Evolutionary conservation across 306 rosid species (phyloP).

Genomic region (Prunus davidiana): DNA sequence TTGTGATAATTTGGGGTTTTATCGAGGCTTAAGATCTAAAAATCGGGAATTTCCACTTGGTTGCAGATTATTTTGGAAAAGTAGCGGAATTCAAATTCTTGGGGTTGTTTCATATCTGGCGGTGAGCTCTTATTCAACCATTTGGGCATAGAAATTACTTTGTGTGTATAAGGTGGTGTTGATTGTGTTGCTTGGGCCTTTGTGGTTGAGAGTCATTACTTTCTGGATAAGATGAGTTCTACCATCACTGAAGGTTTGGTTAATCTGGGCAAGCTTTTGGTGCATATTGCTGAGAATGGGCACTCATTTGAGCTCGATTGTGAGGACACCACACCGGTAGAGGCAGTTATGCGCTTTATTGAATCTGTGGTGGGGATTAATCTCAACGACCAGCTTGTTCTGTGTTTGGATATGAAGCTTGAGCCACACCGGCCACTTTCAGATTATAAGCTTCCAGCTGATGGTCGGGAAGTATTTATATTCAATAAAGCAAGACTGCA

Average conservation of each 20-base stretch:
- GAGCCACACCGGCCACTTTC: constrained; percentile 69
- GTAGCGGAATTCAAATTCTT: constrained; percentile 23
- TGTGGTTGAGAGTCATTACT: constrained; percentile 27
- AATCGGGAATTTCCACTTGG: background rate
- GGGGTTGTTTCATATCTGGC: constrained; percentile 26
- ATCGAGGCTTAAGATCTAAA: constrained; percentile 17
- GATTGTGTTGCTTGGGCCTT: constrained; percentile 22
- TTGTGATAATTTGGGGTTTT: constrained; percentile 22
- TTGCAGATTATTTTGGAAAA: constrained; percentile 1
- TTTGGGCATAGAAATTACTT: constrained; percentile 1
- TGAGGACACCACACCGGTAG: constrained; percentile 63
- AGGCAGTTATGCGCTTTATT: constrained; percentile 63
- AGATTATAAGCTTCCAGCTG: constrained; percentile 81
- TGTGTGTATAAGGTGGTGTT: constrained; percentile 10
- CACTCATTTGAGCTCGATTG: constrained; percentile 71
- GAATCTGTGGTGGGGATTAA: constrained; percentile 52
- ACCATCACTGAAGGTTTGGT: constrained; percentile 42
- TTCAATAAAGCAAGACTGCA: constrained; percentile 81
- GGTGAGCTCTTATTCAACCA: constrained; percentile 21
- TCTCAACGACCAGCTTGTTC: constrained; percentile 75
- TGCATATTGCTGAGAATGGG: constrained; percentile 93
- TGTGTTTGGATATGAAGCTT: constrained; percentile 73
- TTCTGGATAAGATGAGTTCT: constrained; percentile 66
- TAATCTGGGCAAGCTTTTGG: constrained; percentile 60
- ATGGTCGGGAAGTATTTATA: constrained; percentile 69